A percentile compares a stretch with the other conserved stretches of the same genome.
phyloP scores from a whole-genome alignment of 1,284 basidiomycete species.

The Cerioporus squamosus region DNA sequence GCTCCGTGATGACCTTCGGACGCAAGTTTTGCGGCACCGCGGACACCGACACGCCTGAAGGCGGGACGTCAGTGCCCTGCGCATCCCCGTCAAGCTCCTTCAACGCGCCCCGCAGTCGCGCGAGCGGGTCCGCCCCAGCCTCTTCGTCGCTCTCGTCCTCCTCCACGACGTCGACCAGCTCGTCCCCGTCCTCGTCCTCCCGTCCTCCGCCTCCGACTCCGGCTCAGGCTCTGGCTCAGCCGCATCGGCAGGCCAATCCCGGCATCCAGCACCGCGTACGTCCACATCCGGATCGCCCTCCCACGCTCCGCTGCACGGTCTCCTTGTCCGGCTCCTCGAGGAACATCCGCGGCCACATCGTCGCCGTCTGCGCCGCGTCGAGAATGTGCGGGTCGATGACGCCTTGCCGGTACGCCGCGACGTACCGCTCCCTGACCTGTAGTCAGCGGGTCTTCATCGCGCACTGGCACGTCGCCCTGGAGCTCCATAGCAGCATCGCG shows the following conservation, averaged over 20 bases:
- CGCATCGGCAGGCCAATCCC: conserved; percentile 58
- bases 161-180: conserved; percentile 66
- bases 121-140: conserved; percentile 58
- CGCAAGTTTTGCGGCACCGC: conserved; percentile 30
- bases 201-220: conserved; percentile 34
- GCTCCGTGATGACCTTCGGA: conserved; percentile 62
- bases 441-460: conserved; percentile 35
- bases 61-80: conserved; percentile 24
- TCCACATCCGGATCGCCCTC: conserved; percentile 64
- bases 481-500: background rate
- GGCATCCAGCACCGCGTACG: conserved; percentile 71
- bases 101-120: conserved; percentile 71
- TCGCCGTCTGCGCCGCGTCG: conserved; percentile 63
- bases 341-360: conserved; percentile 72
- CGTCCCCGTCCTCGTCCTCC: conserved; percentile 52
- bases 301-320: conserved; percentile 64
- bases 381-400: conserved; percentile 58
- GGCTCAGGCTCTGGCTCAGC: conserved; percentile 26
- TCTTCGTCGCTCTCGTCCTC: conserved; percentile 45
- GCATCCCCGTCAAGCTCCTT: conserved; percentile 50
- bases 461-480: conserved; percentile 10
- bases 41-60: conserved; percentile 39
- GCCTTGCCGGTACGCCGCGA: conserved; percentile 67
- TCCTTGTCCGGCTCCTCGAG: conserved; percentile 79
- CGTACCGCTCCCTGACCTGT: conserved; percentile 50